Base-by-base conservation (phyloP, 1,139 yeast species). In the Pichia sp. region DNA sequence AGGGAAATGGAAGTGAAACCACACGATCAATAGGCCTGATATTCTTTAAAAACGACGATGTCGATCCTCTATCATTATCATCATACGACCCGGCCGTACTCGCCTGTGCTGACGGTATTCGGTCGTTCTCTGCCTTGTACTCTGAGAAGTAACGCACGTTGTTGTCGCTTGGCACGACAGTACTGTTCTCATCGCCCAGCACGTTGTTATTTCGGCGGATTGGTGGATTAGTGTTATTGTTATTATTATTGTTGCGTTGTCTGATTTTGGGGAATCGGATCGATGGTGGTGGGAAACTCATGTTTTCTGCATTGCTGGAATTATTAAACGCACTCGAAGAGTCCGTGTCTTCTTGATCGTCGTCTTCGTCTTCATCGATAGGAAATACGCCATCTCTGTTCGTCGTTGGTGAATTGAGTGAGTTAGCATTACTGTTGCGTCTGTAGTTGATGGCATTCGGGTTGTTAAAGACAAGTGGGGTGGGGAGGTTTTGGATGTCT, bases 11-110 rank as follows among this genome's bases (percentile, higher is more conserved):
- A n/a, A 56, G 54, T 14, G 65, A 58, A 6, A 56, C 67, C 8
- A 58, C 53, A 46, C 65, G 49, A 37, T 57, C 58, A 4, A 60
- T 57, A 0, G 65, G 65, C 34, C 51, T 55, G 4, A 61, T 54
- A 28, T 49, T 42, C n/a, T 17, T 33, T 18, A 42, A 18, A 15
- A 20, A 15, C 6, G 20, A 14, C n/a, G 34, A 7, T 7, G 22
- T 27, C 2, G 17, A 3, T 12, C 14, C 9, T 9, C 18, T 40
- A 8, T 2, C 14, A 22, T 28, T 14, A 15, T 7, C 19, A 24
- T 24, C 10, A 24, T 24, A n/a, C n/a, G n/a, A n/a, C n/a, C n/a
- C n/a, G n/a, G n/a, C n/a, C n/a, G n/a, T n/a, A n/a, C n/a, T 17
- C n/a, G 4, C 4, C 5, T 12, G 5, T 20, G 7, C 9, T 21